Percentiles rank a stretch among this genome's conserved stretches.
phyloP scores from a whole-genome alignment of 2,329 filamentous ascomycete genomes.

The Trichoderma sp. region DNA sequence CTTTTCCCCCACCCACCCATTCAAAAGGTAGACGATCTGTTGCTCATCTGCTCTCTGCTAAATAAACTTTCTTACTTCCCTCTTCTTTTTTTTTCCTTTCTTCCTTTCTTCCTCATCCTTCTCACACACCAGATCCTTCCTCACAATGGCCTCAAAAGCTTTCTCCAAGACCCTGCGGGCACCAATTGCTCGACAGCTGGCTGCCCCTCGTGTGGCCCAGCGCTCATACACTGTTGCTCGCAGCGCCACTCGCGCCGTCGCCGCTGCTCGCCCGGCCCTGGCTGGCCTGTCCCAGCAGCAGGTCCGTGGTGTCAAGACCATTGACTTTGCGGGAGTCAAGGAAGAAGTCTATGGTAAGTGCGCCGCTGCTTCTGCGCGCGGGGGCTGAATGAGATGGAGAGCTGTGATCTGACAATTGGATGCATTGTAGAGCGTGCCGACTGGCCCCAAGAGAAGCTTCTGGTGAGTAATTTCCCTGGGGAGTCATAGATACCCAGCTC shows the following conservation, averaged over 20 bases:
- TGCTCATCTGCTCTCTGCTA: slow-evolving; percentile 24
- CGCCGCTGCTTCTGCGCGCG: not conserved
- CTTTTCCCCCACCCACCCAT: slow-evolving; percentile 27
- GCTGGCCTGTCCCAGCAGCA: slow-evolving; percentile 64
- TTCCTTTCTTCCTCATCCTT: slow-evolving; percentile 14
- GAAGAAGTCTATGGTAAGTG: slow-evolving; percentile 87
- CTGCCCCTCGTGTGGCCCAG: slow-evolving; percentile 62
- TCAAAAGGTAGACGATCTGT: slow-evolving; percentile 26
- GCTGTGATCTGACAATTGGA: not conserved
- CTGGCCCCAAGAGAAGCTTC: slow-evolving; percentile 98
- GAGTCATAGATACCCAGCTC: slow-evolving; percentile 1
- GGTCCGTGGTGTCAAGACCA: slow-evolving; percentile 92
- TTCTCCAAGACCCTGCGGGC: slow-evolving; percentile 70
- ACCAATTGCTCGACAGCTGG: slow-evolving; percentile 66
- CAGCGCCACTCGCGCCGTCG: slow-evolving; percentile 58
- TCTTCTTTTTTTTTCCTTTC: slow-evolving; percentile 10
- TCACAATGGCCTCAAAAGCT: slow-evolving; percentile 74
- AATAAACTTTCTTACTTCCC: slow-evolving; percentile 2
- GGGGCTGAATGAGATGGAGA: not conserved
- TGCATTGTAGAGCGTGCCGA: slow-evolving; percentile 79
- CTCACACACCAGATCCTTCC: slow-evolving; percentile 36
- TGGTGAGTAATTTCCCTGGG: slow-evolving; percentile 62
- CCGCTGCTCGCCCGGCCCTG: slow-evolving; percentile 56
- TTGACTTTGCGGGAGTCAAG: slow-evolving; percentile 95
- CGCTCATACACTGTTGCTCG: slow-evolving; percentile 66